Percentiles rank a stretch among this genome's conserved stretches.
Conservation (phyloP, 176 grass and related monocot genomes). For the Phoenix roebelenii region DNA sequence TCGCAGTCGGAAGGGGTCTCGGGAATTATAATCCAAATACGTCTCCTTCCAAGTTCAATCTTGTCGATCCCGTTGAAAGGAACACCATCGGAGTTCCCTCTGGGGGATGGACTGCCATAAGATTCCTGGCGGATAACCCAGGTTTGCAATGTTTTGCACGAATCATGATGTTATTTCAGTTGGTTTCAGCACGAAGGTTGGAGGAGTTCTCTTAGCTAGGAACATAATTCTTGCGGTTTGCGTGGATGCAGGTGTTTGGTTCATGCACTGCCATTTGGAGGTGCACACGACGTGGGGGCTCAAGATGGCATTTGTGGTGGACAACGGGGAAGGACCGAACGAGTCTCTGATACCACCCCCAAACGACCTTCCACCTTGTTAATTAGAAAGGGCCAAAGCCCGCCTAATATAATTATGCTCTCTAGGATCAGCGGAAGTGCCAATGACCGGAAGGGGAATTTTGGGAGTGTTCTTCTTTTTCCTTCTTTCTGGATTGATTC, state of each 20-base stretch:
- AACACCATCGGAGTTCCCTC: conserved; percentile 4
- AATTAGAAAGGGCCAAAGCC: conserved; percentile 4
- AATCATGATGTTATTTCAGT: too few species aligned
- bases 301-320: conserved; percentile 9
- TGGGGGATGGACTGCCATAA: not conserved
- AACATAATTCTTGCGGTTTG: not conserved
- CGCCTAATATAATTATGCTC: not conserved
- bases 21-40: not conserved
- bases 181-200: too few species aligned
- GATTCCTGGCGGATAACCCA: conserved; percentile 3
- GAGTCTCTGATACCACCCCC: conserved; percentile 57
- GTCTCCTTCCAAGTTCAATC: conserved; percentile 2
- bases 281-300: conserved; percentile 3
- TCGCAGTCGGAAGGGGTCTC: not conserved
- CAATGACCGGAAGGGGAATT: conserved; percentile 17
- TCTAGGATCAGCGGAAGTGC: conserved; percentile 1
- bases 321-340: conserved; percentile 43
- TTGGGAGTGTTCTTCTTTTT: too few species aligned
- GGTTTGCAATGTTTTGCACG: not conserved
- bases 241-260: conserved; percentile 19
- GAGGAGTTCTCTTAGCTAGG: too few species aligned
- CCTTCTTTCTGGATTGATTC: too few species aligned
- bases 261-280: conserved; percentile 7
- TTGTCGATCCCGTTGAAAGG: not conserved
- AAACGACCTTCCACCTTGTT: conserved; percentile 53